phyloP scores from a whole-genome alignment of 129 eudicot genomes.

The Dittrichia graveolens region DNA sequence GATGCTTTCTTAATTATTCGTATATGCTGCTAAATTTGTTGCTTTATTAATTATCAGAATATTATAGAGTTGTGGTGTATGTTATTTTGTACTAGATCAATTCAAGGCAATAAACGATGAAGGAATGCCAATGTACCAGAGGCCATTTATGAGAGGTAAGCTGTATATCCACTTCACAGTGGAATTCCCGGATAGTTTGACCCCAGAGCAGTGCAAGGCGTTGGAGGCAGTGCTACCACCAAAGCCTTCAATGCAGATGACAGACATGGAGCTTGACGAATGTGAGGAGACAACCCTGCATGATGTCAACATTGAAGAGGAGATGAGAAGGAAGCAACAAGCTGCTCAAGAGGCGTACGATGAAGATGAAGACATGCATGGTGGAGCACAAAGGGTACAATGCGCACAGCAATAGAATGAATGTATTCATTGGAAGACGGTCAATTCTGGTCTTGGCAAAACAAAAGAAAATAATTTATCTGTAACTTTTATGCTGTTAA shows the following conservation, averaged over 20 bases:
- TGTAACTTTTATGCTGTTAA: not conserved
- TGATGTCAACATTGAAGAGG: constrained; percentile 78
- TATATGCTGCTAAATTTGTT: no score
- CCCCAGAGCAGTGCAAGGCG: constrained; percentile 56
- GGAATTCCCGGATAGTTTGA: constrained; percentile 60
- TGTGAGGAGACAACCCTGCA: constrained; percentile 79
- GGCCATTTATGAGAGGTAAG: constrained; percentile 80
- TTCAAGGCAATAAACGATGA: constrained; percentile 79
- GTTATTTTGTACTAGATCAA: constrained; percentile 39
- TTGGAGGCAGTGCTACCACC: constrained; percentile 60
- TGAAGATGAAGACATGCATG: constrained; percentile 80
- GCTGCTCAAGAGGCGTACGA: constrained; percentile 69
- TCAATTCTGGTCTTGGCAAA: no score
- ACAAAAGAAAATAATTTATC: no score
- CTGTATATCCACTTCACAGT: constrained; percentile 66
- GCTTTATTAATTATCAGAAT: not conserved
- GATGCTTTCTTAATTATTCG: not conserved
- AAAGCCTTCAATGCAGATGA: constrained; percentile 42
- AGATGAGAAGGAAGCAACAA: constrained; percentile 68
- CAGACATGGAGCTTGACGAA: constrained; percentile 77
- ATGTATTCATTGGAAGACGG: no score
- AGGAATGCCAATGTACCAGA: constrained; percentile 85
- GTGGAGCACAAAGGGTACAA: constrained; percentile 80
- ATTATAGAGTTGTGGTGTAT: no score
- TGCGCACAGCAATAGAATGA: constrained; percentile 70